Evolutionary conservation across 768 basidiomycete genomes (phyloP), one percentile per base, ranked within the genome.

Genomic region (Suillus placidus): DNA sequence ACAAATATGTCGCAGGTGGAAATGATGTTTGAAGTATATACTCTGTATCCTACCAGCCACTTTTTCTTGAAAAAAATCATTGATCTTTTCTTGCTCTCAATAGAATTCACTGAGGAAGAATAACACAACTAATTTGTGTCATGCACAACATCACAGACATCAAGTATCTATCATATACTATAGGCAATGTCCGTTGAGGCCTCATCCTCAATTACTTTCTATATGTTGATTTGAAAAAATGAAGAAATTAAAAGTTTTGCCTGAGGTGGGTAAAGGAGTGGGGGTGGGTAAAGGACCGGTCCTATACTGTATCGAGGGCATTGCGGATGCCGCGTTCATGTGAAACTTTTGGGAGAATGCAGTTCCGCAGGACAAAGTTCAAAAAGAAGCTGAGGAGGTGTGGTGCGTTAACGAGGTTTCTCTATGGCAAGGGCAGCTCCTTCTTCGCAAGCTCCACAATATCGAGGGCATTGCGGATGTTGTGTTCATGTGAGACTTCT

Each of bases 401-500:
- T n/a, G n/a, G n/a, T n/a, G n/a, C n/a, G n/a, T n/a, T n/a, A n/a
- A n/a, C n/a, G n/a, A n/a, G n/a, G n/a, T n/a, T n/a, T n/a, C n/a
- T n/a, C n/a, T n/a, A n/a, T n/a, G n/a, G n/a, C n/a, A n/a, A 88
- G 66, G 0, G n/a, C n/a, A n/a, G n/a, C n/a, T n/a, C n/a, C n/a
- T n/a, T n/a, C n/a, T n/a, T n/a, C n/a, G n/a, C n/a, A n/a, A n/a
- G n/a, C n/a, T n/a, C n/a, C n/a, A n/a, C n/a, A n/a, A n/a, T n/a
- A n/a, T n/a, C n/a, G n/a, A n/a, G n/a, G n/a, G 87, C 84, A 26
- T 77, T 78, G 51, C 79, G 80, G 52, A 90, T 76, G 8, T 76
- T 79, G 1, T 79, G 80, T 64, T 86, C 84, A 67, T 80, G 79
- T 6, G 69, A 66, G 0, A 76, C 64, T 67, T 90, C 88, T 0